Percentiles rank a stretch among this genome's conserved stretches.
Evolutionary conservation across 1,139 yeast species (phyloP).

Genomic region (Candida sanyaensis): DNA sequence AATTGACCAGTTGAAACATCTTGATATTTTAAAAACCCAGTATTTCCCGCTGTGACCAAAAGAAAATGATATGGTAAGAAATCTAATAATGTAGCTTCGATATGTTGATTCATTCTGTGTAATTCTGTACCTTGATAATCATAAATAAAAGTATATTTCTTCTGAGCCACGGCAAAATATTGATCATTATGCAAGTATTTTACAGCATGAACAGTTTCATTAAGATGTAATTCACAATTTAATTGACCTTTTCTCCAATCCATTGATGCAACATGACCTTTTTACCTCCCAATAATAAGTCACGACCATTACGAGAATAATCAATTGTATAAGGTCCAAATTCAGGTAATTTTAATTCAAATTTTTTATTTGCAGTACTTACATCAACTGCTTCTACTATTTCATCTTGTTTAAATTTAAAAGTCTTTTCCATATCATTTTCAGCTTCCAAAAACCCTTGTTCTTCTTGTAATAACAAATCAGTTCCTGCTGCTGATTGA

Average conservation of each 20-base stretch:
- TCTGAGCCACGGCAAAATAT: conserved; percentile 95
- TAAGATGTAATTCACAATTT: conserved; percentile 78
- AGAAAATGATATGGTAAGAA: conserved; percentile 92
- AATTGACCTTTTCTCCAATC: conserved; percentile 92
- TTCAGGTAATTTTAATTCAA: conserved; percentile 70
- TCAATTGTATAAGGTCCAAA: conserved; percentile 88
- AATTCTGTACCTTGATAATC: conserved; percentile 90
- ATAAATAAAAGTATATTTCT: conserved; percentile 89
- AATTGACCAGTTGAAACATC: conserved; percentile 93
- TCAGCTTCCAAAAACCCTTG: conserved; percentile 90
- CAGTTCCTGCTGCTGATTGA: conserved; percentile 81
- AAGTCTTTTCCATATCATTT: conserved; percentile 83
- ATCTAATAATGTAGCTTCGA: conserved; percentile 80
- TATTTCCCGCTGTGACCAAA: conserved; percentile 82
- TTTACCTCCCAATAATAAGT: conserved; percentile 77
- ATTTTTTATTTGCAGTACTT: conserved; percentile 70
- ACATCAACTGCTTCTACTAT: conserved; percentile 78
- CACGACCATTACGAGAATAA: conserved; percentile 86
- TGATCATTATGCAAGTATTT: conserved; percentile 91
- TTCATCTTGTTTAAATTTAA: conserved; percentile 80
- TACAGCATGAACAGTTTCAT: conserved; percentile 89
- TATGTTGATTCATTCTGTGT: conserved; percentile 87
- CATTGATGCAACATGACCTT: conserved; percentile 94
- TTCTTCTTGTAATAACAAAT: conserved; percentile 79
- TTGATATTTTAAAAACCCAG: conserved; percentile 88